Percentiles rank a stretch among this genome's conserved stretches.
Evolutionary conservation across 73 alveolate genomes (phyloP).

Genomic region (Uronychia binucleata): DNA sequence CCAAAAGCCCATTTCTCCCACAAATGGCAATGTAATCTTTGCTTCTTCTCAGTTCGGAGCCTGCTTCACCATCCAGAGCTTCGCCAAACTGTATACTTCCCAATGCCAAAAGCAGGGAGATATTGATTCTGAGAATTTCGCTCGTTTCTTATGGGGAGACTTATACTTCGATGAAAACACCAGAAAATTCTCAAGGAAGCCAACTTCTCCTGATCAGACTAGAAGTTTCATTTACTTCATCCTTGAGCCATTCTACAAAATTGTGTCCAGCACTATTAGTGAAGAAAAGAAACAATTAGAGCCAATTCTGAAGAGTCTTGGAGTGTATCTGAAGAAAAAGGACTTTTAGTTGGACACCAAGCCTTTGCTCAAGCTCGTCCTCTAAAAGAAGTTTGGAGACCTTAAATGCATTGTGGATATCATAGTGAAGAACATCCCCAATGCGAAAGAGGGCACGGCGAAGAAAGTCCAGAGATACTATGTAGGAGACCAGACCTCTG

Average conservation of each 20-base stretch:
- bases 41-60: conserved; percentile 90
- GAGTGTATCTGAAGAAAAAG: conserved; percentile 78
- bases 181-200: conserved; percentile 77
- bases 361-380: conserved; percentile 90
- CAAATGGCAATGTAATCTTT: conserved; percentile 89
- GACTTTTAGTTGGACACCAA: conserved; percentile 89
- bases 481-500: conserved; percentile 86
- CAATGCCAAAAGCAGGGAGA: background rate
- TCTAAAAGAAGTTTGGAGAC: conserved; percentile 80
- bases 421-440: conserved; percentile 82
- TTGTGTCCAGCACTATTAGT: conserved; percentile 81
- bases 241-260: conserved; percentile 95
- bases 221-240: conserved; percentile 94
- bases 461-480: conserved; percentile 85
- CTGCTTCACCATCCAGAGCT: conserved; percentile 90
- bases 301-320: conserved; percentile 76
- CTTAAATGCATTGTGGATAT: conserved; percentile 71
- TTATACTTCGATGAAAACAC: conserved; percentile 87
- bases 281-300: conserved; percentile 88
- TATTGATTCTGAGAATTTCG: conserved; percentile 34
- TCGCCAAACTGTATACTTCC: conserved; percentile 74
- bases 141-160: conserved; percentile 98
- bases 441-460: conserved; percentile 84
- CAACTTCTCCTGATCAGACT: conserved; percentile 68
- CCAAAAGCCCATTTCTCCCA: conserved; percentile 79